Evolutionary conservation across 345 rosid species (phyloP).

Genomic region (Sonneratia alba): DNA sequence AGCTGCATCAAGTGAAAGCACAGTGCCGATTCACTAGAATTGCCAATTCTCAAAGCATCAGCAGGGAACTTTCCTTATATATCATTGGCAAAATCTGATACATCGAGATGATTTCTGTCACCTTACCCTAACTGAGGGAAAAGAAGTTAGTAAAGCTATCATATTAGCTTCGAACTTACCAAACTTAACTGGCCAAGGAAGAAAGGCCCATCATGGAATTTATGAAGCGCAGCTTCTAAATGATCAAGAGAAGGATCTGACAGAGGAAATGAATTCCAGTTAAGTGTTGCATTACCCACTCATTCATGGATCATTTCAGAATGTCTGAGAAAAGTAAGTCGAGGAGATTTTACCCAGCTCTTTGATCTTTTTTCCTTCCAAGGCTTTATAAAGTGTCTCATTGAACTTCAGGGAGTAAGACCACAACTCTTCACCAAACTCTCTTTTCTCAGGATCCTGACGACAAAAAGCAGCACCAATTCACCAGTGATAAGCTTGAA

Average conservation of each 20-base stretch:
- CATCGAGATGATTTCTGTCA: background rate
- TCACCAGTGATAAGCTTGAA: background rate
- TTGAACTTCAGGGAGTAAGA: slow-evolving; percentile 10
- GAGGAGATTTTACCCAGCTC: slow-evolving; percentile 13
- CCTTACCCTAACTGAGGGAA: background rate
- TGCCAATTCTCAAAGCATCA: no score
- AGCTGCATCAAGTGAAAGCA: no score
- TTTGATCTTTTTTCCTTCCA: slow-evolving; percentile 14
- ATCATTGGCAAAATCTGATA: no score
- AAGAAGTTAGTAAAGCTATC: background rate
- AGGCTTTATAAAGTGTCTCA: slow-evolving; percentile 4
- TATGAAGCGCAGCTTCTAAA: slow-evolving; percentile 20
- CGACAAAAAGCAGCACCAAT: background rate
- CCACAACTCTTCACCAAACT: slow-evolving; percentile 22
- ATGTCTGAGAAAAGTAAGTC: background rate
- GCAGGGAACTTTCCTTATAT: no score
- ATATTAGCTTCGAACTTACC: slow-evolving; percentile 13
- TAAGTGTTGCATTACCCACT: background rate
- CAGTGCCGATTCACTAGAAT: no score
- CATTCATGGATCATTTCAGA: background rate
- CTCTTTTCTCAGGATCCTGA: slow-evolving; percentile 24
- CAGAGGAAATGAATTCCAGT: background rate
- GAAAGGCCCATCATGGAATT: slow-evolving; percentile 25
- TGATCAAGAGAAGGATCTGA: slow-evolving; percentile 21
- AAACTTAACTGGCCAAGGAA: slow-evolving; percentile 29